Conservation (phyloP, 441 rosid genomes). For the Adansonia madagascariensis region DNA sequence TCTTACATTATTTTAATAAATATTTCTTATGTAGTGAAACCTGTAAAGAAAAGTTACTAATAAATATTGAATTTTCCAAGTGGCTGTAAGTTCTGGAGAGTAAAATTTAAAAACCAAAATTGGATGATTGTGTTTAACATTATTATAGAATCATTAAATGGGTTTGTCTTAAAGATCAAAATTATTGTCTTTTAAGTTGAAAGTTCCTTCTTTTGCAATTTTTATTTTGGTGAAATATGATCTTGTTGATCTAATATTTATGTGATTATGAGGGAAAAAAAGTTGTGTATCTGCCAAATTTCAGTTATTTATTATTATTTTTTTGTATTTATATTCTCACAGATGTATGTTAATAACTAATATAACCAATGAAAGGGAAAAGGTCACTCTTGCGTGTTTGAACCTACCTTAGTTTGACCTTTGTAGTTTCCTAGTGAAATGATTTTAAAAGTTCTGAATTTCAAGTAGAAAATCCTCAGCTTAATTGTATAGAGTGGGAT, state of each 20-base stretch:
- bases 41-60: background rate
- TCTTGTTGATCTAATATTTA: background rate
- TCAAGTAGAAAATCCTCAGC: background rate
- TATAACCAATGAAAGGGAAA: background rate
- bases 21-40: too few relatives aligned
- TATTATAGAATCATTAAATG: background rate
- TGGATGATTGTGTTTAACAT: background rate
- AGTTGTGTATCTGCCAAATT: background rate
- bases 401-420: background rate
- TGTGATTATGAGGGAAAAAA: background rate
- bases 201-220: background rate
- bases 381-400: background rate
- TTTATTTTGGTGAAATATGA: background rate
- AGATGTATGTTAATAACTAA: background rate
- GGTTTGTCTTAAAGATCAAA: background rate
- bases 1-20: background rate
- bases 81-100: background rate
- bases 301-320: background rate
- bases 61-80: background rate
- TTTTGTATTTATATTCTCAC: background rate
- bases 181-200: background rate
- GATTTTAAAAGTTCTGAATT: background rate
- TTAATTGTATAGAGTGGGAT: background rate
- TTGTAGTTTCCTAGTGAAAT: background rate
- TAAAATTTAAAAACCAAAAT: background rate